Base-by-base conservation (phyloP, 1,284 basidiomycete genomes). In the Apiotrichum siamense region DNA sequence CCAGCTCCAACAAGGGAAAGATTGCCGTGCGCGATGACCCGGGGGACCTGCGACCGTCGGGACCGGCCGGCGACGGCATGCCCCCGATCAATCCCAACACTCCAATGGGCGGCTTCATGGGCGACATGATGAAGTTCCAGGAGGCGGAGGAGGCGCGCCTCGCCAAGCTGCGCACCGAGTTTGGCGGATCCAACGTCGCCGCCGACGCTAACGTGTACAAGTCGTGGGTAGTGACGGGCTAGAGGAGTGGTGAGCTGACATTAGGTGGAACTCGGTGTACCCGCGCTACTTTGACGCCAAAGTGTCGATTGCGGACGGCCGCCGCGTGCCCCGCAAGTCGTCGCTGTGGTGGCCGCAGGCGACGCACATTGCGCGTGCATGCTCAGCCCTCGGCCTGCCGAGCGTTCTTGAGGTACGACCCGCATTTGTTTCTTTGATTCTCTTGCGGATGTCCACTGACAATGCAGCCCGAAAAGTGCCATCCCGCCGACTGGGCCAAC, bases 231-330 rank as follows among this genome's bases (percentile, higher is more conserved):
- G n/a, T n/a, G n/a, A n/a, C n/a, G 20, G 6, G 6, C 13, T 26
- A n/a, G 39, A 29, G 36, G 15, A 36, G 9, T 23, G 21, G 21
- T 24, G 23, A 20, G 32, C 50, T 56, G 26, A 50, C 50, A 7
- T 20, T 66, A 91, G 89, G 64, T 97, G 92, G 92, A 86, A 88
- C 54, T 86, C 87, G 62, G 81, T 97, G 66, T 98, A 98, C 70
- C 94, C 94, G 3, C 87, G 96, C 65, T 97, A 97, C 76, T 84
- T 97, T 59, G 94, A 98, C 72, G 90, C 92, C 40, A 97, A 97
- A 73, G 85, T 85, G 12, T 84, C 89, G 3, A 87, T 87, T 69
- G 84, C 81, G 10, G 89, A 90, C 17, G 83, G 87, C 60, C 83
- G 94, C 35, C 81, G 92, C 47, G 83, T 97, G 27, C 76, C 84